phyloP scores from a whole-genome alignment of 139 green algal genomes.

The Desmodesmus armatus region DNA sequence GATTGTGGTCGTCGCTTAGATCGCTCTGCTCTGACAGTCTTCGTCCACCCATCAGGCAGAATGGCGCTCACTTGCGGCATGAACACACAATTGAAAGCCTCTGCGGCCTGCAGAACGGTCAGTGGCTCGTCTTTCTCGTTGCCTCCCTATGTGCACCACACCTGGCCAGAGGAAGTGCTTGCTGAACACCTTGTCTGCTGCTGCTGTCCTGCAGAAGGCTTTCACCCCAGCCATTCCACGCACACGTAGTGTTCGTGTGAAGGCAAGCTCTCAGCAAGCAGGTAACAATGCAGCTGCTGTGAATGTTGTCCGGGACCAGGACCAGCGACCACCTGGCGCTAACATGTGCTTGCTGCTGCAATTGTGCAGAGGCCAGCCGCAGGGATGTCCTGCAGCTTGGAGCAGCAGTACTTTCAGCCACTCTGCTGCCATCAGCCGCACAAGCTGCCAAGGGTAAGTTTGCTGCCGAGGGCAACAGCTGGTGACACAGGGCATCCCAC shows the following conservation, averaged over 20 bases:
- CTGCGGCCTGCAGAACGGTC: too few species aligned
- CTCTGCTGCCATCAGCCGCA: conserved; percentile 33
- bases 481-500: neutral
- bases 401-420: neutral
- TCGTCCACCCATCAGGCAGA: neutral
- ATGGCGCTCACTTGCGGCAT: conserved; percentile 23
- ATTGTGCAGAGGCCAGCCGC: conserved; percentile 1
- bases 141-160: too few species aligned
- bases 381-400: conserved; percentile 49
- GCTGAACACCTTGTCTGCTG: too few species aligned
- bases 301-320: neutral
- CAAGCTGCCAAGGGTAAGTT: conserved; percentile 43
- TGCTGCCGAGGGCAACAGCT: neutral
- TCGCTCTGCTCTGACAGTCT: neutral
- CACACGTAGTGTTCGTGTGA: too few species aligned
- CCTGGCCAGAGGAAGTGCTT: too few species aligned
- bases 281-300: conserved; percentile 10
- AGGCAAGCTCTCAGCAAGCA: conserved; percentile 31
- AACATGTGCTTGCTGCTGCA: neutral
- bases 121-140: too few species aligned
- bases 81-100: neutral
- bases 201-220: conserved; percentile 37
- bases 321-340: neutral
- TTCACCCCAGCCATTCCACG: conserved; percentile 20
- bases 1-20: too few species aligned